Conservation (phyloP, 2,329 filamentous ascomycete genomes). For the Canariomyces notabilis region DNA sequence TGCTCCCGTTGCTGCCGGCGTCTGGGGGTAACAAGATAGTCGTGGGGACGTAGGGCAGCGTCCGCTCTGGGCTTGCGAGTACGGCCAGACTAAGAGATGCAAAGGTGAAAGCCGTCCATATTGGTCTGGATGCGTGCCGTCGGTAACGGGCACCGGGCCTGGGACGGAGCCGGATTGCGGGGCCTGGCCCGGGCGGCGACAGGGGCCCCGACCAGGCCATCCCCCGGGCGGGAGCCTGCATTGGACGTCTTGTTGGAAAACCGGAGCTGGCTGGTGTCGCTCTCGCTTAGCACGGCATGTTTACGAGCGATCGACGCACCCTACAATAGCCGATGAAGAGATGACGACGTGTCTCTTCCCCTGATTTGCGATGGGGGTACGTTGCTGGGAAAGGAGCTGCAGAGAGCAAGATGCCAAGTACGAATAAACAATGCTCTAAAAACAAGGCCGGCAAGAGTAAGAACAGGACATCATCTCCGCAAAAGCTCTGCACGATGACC, state of each 20-base stretch:
- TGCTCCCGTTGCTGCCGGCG: slow-evolving; percentile 32
- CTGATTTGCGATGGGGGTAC: not conserved
- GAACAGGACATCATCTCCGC: not conserved
- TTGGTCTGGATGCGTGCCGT: slow-evolving; percentile 22
- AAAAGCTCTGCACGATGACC: slow-evolving; percentile 11
- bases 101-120: not conserved
- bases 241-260: slow-evolving; percentile 2
- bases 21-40: slow-evolving; percentile 58
- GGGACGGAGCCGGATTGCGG: not conserved
- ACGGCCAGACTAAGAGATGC: not conserved
- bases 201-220: not conserved
- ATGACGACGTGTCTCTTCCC: slow-evolving; percentile 1
- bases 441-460: not conserved
- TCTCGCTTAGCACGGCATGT: slow-evolving; percentile 11
- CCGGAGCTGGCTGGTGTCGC: not conserved
- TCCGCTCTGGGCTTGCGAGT: slow-evolving; percentile 11
- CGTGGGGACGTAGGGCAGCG: slow-evolving; percentile 73
- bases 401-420: slow-evolving; percentile 1
- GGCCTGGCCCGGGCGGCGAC: not conserved
- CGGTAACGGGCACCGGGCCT: not conserved
- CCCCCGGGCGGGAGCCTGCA: not conserved
- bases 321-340: not conserved
- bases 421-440: not conserved
- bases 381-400: not conserved
- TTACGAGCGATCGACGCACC: not conserved